Base-by-base conservation (phyloP, 805 yeast species). In the Kluyveromyces wickerhamii region DNA sequence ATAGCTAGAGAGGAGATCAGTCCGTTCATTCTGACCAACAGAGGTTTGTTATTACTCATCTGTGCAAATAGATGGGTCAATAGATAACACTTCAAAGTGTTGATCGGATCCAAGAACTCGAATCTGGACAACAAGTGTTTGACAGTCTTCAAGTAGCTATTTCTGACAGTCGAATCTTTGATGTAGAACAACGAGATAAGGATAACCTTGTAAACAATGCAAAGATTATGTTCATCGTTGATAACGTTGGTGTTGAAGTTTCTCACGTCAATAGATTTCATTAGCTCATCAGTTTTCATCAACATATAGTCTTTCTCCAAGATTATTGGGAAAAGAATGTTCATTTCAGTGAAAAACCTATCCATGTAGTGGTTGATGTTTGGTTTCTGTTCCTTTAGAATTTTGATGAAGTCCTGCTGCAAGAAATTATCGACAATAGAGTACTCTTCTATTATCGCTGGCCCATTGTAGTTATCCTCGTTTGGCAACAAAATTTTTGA, bases 361-460 rank as follows among this genome's bases (percentile, higher is more conserved):
- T 34, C 27, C 27, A 34, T 17, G 27, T 34, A 27, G 12, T 16
- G 19, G 14, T 20, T 27, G 21, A 34, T 27, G 19, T 27, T 27
- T 4, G 26, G 22, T 16, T 27, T 27, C 21, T 27, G 37, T 21
- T 34, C 37, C 17, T 21, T 27, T 15, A 34, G 22, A 22, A 34
- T 34, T 20, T 34, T 34, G 14, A 27, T 27, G 13, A 34, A 34
- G 26, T 34, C 37, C 21, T 34, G 37, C 12, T 34, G 37, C 22
- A 34, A 27, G 13, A 34, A 34, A 20, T 34, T 34, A 22, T 34
- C 37, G 15, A 34, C 37, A 15, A 34, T 34, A 17, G 37, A 34
- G 21, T 34, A 34, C 21, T 34, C 37, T 27, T 34, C 32, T 13
- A 34, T 34, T n/a, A 34, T 27, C 14, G 32, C 37, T 12, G 37